A percentile compares a stretch with the other conserved stretches of the same genome.
Conservation (phyloP, 192 early-diverging fungal genomes). For the Borealophlyctis nickersoniae region DNA sequence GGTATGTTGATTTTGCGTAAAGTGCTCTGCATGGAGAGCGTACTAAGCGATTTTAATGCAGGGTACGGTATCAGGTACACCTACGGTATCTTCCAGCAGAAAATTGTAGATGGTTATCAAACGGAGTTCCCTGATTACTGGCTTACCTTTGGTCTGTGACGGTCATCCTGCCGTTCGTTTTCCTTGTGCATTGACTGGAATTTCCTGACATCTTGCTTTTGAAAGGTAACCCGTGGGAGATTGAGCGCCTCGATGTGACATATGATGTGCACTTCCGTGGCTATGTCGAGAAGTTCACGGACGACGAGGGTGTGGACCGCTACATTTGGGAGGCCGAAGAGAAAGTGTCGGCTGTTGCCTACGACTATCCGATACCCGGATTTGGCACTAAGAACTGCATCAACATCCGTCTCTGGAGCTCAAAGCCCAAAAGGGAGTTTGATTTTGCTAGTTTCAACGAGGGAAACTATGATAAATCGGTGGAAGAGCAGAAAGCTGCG, state of each 20-base stretch:
- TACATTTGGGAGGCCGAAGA: conserved; percentile 84
- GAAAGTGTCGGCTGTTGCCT: conserved; percentile 86
- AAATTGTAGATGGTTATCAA: conserved; percentile 94
- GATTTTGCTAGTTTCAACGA: conserved; percentile 70
- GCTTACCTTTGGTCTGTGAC: conserved; percentile 75
- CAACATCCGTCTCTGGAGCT: conserved; percentile 96
- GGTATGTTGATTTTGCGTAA: no score
- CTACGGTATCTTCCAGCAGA: conserved; percentile 99
- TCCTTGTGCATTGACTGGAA: neutral
- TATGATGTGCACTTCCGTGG: conserved; percentile 92
- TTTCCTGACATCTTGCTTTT: neutral
- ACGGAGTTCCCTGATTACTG: conserved; percentile 93
- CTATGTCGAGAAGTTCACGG: conserved; percentile 67
- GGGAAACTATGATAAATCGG: conserved; percentile 90
- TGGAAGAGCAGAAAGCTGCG: conserved; percentile 86
- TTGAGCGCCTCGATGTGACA: conserved; percentile 86
- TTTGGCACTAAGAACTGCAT: conserved; percentile 91
- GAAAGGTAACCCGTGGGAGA: conserved; percentile 92
- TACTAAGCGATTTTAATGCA: neutral
- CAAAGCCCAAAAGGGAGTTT: conserved; percentile 87
- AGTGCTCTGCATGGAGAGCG: neutral
- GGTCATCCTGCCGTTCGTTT: no score
- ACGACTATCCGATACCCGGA: conserved; percentile 96
- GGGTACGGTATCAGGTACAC: conserved; percentile 96
- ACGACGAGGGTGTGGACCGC: conserved; percentile 64